Evolutionary conservation across 768 basidiomycete species (phyloP).

Genomic region (Lyophyllum atratum): DNA sequence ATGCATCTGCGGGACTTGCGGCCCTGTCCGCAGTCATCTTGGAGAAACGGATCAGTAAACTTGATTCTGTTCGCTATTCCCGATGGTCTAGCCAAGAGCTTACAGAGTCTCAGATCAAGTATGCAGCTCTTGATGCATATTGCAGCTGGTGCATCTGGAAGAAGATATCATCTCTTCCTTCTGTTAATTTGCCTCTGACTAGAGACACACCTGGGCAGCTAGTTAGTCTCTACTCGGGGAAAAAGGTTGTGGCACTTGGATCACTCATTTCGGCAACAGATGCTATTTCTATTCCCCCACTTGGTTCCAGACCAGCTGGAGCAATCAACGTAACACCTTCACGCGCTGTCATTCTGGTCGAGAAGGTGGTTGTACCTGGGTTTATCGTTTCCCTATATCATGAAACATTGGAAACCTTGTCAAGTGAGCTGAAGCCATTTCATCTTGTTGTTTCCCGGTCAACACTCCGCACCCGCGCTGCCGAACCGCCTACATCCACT

Average conservation of each 20-base stretch:
- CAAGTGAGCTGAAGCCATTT: not conserved
- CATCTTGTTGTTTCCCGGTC: not conserved
- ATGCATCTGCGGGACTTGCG: not conserved
- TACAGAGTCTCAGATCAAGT: not conserved
- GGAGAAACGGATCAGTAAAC: not conserved
- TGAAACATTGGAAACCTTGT: not conserved
- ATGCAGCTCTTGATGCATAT: slow-evolving; percentile 2
- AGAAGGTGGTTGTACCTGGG: not conserved
- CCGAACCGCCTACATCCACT: not conserved
- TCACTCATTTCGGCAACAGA: not conserved
- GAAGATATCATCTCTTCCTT: not conserved
- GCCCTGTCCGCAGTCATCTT: not conserved
- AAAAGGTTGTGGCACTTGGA: not conserved
- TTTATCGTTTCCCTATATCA: not conserved
- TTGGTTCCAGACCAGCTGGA: not conserved
- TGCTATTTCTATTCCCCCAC: not conserved
- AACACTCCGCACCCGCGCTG: not conserved
- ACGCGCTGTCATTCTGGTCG: not conserved
- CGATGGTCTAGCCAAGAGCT: not conserved
- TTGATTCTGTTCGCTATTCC: not conserved
- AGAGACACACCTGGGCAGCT: not conserved
- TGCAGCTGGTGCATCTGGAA: slow-evolving; percentile 1
- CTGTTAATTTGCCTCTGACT: not conserved
- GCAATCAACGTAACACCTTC: not conserved
- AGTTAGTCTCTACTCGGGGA: not conserved